Evolutionary conservation across 768 basidiomycete species (phyloP), one percentile per base, ranked within the genome.

Genomic region (Paxillus involutus): DNA sequence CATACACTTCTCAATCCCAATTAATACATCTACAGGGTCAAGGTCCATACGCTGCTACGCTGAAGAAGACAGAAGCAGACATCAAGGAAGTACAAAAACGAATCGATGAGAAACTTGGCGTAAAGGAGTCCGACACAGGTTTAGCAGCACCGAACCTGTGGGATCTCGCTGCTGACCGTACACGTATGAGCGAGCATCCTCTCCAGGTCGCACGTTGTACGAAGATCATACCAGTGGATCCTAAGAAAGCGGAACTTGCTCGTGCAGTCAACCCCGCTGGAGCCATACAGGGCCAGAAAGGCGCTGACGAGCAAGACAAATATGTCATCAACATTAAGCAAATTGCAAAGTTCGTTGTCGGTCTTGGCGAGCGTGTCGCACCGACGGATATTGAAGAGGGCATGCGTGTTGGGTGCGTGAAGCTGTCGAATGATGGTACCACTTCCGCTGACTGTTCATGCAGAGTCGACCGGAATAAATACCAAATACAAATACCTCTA

Each of bases 271-370:
- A 94, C 57, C 84, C 90, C 3, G 75, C 79, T 13, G 90, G 91
- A 52, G 89, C 85, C 10, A 70, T 77, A 4, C 89, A 92, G 71
- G 90, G 94, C 4, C 88, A 92, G 75, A 97, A 96, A 71, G 94
- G 95, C 59, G 97, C 96, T 17, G 97, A 98, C 67, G 97, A 98
- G 70, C 94, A 96, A 65, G 96, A 98, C 76, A 95, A 98, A 74
- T 98, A 99, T 73, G 93, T 99, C 64, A 98, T 99, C 73, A 97
- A 96, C 70, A 95, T 99, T 73, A 97, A 98, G 71, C 97, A 99
- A 75, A 97, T 98, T 67, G 97, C 97, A 9, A 99, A 99, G 74
- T 98, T 98, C 68, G 97, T 99, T 10, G 97, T 99, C 41, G 97
- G 94, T 17, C 76, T 99, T 5, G 95, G 94, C 17, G 97, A 99